Evolutionary conservation across 345 rosid species (phyloP), one percentile per base, ranked within the genome.

Genomic region (Dimocarpus longan): DNA sequence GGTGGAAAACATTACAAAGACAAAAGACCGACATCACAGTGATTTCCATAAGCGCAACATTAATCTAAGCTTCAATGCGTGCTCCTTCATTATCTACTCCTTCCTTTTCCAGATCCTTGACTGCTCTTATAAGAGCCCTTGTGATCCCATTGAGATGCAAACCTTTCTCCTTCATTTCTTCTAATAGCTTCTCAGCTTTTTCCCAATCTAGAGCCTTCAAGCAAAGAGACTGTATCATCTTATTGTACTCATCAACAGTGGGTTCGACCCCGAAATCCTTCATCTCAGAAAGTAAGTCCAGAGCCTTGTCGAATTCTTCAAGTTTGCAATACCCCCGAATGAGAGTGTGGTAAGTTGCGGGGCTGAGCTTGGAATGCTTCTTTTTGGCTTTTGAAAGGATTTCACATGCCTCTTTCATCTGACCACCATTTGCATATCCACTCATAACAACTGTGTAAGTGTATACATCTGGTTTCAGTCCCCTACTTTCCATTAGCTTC

Each of bases 281-380:
- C 98, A 95, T 93, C 84, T 95, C 97, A 32, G 71, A 80, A 84
- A 95, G 74, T 79, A 95, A 81, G 22, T 84, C 79, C 83, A 95
- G 65, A 50, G 95, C 98, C 71, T 89, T 81, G 56, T 89, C 95
- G 39, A 90, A 93, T 63, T 90, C 90, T 78, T 92, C 94, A 26
- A 89, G 86, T 83, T 90, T 93, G 90, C 94, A 88, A 74, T 91
- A 92, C 42, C 98, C 95, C 16, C 98, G 84, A 80, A 93, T 91
- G 21, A 93, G 93, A 3, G 91, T 73, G 73, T 93, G 98, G 85
- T 92, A 95, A 7, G 92, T 92, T 57, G 84, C 94, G 3, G 91
- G 89, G 78, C 75, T 86, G 72, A 92, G 89, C 85, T 86, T 91
- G 63, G 84, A 67, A 85, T 95, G 93, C 66, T 88, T 93, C 88